Evolutionary conservation across 2,329 filamentous ascomycete species (phyloP), one percentile per base, ranked within the genome.

Genomic region (Ceratocystis albifundus): DNA sequence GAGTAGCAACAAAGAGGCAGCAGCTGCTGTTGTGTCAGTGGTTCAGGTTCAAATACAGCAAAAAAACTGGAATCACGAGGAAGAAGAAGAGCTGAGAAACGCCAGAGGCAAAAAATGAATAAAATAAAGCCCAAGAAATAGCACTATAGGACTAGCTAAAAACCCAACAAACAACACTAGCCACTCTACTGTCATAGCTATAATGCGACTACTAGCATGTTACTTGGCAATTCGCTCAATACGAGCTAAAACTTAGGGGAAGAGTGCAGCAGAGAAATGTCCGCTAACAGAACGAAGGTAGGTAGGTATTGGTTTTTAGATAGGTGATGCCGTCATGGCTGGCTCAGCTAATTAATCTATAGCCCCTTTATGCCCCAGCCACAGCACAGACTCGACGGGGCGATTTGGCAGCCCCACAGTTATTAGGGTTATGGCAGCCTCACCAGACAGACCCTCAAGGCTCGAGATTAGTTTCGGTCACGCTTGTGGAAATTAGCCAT

Each of bases 331-430:
- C 48, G 25, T 25, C 7, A 25, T 25, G 48, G 8, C 20, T 53
- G 15, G 48, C 48, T 53, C 8, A 4, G 48, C 2, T 53, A 25
- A 53, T 5, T 53, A 25, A 53, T 53, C 8, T 25, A 17, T 41
- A 41, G 48, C 55, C 53, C 55, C 55, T 59, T 59, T 59, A 59
- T 59, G 55, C 30, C 55, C 55, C 55, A 59, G 28, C 55, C 55
- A 59, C 55, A 59, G n/a, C 7, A 32, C 4, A 3, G 7, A 59
- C 20, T 53, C 8, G 10, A 50, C 1, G 3, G 3, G 10, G 36
- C 10, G 3, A 12, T 41, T 41, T 41, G 10, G 36, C 36, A 41
- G 36, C 36, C 36, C 36, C 36, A 41, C 15, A 41, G 10, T 41
- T 20, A 10, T 48, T 48, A 48, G 46, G 46, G 46, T 48, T 48